Evolutionary conservation across 1,284 basidiomycete genomes (phyloP), one percentile per base, ranked within the genome.

Genomic region (Pseudozyma thailandica): DNA sequence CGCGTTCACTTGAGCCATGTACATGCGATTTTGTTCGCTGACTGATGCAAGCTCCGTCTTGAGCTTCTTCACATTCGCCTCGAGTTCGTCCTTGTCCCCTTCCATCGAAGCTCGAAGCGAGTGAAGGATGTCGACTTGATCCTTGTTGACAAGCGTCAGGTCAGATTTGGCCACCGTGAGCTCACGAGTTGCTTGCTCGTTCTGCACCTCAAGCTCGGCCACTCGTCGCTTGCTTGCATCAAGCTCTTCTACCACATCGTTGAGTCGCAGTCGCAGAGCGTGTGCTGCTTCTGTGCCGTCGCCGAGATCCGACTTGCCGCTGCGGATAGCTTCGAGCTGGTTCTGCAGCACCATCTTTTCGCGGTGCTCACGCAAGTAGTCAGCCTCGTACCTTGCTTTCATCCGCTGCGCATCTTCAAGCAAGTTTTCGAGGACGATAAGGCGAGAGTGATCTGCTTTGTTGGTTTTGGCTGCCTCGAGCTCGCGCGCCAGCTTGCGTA

Each of bases 371-470:
- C 88, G 87, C 10, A 97, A 85, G 81, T 94, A 96, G 81, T 97
- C 94, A 13, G 86, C 85, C 84, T 97, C 93, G 77, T 97, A 97
- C 26, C 92, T 87, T 33, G 88, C 86, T 85, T 95, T 94, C 88
- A 92, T 91, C 68, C 91, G 87, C 72, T 91, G 93, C 31, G 93
- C 90, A 77, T 97, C 94, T 50, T 93, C 92, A 49, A 98, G 86
- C 59, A 96, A 84, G 73, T 92, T 94, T 84, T 97, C 92, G 35
- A 97, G 85, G 7, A 95, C 92, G 13, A 92, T 82, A 3, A 93
- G 84, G 21, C 89, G 87, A 61, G 90, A 91, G 5, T 88, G 86
- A 75, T 92, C 91, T 10, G 86, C 89, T 78, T 91, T 90, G 73
- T 91, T 90, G 81, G 88, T 89, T 82, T 87, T 87, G 21, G 90